Evolutionary conservation across 805 yeast species (phyloP).

Genomic region (Metschnikowia borealis): DNA sequence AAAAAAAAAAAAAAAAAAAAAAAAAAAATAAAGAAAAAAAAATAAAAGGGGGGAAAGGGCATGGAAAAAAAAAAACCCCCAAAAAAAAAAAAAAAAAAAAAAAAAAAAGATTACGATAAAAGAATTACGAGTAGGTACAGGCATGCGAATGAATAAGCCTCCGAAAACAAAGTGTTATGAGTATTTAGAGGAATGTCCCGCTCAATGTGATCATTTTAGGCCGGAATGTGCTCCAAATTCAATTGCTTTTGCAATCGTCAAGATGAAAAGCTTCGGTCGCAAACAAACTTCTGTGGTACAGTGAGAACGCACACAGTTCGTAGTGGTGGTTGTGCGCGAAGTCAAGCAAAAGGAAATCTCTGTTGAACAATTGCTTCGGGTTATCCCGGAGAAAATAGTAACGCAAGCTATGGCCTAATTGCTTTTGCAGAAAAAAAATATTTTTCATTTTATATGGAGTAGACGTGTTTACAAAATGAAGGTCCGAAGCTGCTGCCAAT

Average conservation of each 20-base stretch:
- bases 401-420: not conserved
- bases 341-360: not conserved
- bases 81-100: constrained; percentile 4
- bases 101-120: constrained; percentile 2
- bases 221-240: too few relatives aligned
- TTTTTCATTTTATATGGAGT: too few relatives aligned
- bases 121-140: constrained; percentile 2
- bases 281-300: not conserved
- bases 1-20: constrained; percentile 2
- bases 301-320: not conserved
- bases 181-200: too few relatives aligned
- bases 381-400: not conserved
- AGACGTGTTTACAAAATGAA: too few relatives aligned
- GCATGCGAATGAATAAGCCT: not conserved
- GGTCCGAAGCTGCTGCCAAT: not conserved
- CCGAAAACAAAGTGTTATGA: not conserved
- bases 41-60: too few relatives aligned
- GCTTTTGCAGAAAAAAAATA: not conserved
- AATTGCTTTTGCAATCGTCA: too few relatives aligned
- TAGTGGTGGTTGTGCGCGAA: constrained; percentile 1
- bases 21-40: constrained; percentile 1
- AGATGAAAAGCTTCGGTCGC: not conserved
- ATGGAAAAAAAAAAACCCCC: too few relatives aligned
- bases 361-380: not conserved
- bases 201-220: too few relatives aligned